These are phyloP conservation scores for Zygotorulaspora sp. DNA, from an alignment of 805 yeast genomes.

Conservation along the genomic window DNA sequence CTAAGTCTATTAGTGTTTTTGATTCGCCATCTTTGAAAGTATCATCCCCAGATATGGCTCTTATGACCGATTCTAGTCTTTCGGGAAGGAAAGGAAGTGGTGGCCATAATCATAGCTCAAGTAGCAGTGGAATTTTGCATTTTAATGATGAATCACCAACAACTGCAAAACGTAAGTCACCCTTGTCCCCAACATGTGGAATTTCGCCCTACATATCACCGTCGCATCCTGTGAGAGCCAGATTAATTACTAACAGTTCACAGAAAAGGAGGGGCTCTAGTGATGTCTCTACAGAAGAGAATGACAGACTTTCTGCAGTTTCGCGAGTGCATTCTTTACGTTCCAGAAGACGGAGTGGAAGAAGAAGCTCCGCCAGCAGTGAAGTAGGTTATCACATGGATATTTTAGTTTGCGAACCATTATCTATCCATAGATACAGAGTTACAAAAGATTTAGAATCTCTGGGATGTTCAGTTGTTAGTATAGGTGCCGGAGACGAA, in stretches of 20 bases:
- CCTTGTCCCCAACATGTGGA: constrained; percentile 24
- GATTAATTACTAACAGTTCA: constrained; percentile 46
- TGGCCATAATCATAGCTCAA: constrained; percentile 11
- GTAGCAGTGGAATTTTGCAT: constrained; percentile 11
- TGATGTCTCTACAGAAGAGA: constrained; percentile 23
- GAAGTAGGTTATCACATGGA: constrained; percentile 43
- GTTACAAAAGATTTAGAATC: constrained; percentile 58
- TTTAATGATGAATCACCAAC: constrained; percentile 26
- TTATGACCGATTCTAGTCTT: constrained; percentile 17
- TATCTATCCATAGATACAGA: constrained; percentile 72
- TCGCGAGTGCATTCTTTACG: constrained; percentile 29
- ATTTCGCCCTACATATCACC: constrained; percentile 18
- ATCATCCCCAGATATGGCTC: constrained; percentile 29
- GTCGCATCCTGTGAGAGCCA: constrained; percentile 29
- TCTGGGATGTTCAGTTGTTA: constrained; percentile 74
- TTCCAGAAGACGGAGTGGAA: constrained; percentile 29
- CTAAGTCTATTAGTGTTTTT: constrained; percentile 19
- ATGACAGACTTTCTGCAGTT: constrained; percentile 26
- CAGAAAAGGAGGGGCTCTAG: constrained; percentile 22
- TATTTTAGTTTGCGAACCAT: constrained; percentile 79
- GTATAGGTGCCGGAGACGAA: constrained; percentile 77
- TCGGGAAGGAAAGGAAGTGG: constrained; percentile 24
- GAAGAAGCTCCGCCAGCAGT: constrained; percentile 24
- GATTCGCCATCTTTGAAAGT: constrained; percentile 27
- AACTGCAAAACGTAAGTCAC: constrained; percentile 26